Evolutionary conservation across 2,329 filamentous ascomycete genomes (phyloP), one percentile per base, ranked within the genome.

Genomic region (Talaromyces piceae): DNA sequence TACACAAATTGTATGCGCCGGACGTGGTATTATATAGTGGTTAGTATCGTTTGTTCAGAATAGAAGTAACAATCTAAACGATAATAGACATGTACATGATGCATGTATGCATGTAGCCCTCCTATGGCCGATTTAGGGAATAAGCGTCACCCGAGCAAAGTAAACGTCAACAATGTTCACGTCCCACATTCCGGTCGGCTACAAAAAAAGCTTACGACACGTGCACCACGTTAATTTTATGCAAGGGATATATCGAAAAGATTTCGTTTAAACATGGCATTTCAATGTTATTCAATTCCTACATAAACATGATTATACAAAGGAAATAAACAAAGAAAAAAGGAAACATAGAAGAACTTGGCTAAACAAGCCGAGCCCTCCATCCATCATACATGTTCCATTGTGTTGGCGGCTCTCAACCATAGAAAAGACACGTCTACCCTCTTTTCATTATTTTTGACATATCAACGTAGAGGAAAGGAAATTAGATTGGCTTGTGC

Each of bases 371-470:
- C 44, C n/a, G 5, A 39, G 16, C 30, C n/a, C n/a, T 43, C 39
- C 41, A 9, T 20, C 51, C 51, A 53, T 53, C 51, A 49, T 53
- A 53, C 51, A 53, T 47, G 47, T 53, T 53, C 47, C 51, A 49
- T 53, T 47, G 41, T 53, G 46, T 53, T 25, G 45, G 33, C 43
- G 28, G 23, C 13, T n/a, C 31, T 18, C 30, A 31, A 39, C 31
- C 39, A 37, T 47, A 47, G 16, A n/a, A 39, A 47, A 47, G 33
- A 47, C 22, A 47, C 26, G 5, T 47, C 33, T 39, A 47, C n/a
- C 9, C 16, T 20, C 31, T 47, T 16, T 23, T 31, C 18, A 25
- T 39, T 16, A 30, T 37, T 18, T 16, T 25, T 18, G 30, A 23
- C 28, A 18, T 47, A 7, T 23, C 16, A n/a, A 22, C n/a, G 33